Conservation (phyloP, 2,329 filamentous ascomycete species). For the Botryotinia calthae region DNA sequence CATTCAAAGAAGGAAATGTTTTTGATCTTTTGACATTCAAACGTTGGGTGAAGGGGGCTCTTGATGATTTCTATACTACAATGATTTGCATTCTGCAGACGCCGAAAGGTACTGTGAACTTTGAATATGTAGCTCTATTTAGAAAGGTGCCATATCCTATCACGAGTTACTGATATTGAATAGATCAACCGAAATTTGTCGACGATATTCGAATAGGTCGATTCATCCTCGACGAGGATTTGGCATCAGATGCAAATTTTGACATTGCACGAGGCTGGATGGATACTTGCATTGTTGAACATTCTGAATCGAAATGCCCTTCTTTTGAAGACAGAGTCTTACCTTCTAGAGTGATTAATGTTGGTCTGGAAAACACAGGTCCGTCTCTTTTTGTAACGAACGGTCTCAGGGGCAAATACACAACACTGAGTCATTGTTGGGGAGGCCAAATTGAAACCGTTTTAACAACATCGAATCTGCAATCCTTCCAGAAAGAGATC, state of each 20-base stretch:
- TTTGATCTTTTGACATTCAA: not conserved
- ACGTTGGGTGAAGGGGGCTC: not conserved
- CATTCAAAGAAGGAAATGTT: accelerated
- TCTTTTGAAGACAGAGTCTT: not conserved
- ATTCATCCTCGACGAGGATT: not conserved
- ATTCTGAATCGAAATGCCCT: not conserved
- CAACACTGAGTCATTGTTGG: not conserved
- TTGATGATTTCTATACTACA: no score
- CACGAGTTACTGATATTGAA: not conserved
- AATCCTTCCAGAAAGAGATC: not conserved
- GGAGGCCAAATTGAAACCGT: not conserved
- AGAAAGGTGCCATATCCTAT: not conserved
- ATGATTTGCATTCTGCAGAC: not conserved
- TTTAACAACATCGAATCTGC: not conserved
- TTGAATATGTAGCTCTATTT: not conserved
- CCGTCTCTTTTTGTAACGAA: not conserved
- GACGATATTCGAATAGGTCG: not conserved
- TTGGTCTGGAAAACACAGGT: not conserved
- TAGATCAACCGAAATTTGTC: not conserved
- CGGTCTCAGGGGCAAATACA: not conserved
- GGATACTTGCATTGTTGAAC: not conserved
- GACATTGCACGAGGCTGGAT: not conserved
- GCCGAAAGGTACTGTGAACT: not conserved
- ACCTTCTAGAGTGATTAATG: not conserved
- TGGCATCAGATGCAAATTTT: not conserved